Evolutionary conservation across 768 basidiomycete genomes (phyloP).

Genomic region (Xerocomellus amylosporus): DNA sequence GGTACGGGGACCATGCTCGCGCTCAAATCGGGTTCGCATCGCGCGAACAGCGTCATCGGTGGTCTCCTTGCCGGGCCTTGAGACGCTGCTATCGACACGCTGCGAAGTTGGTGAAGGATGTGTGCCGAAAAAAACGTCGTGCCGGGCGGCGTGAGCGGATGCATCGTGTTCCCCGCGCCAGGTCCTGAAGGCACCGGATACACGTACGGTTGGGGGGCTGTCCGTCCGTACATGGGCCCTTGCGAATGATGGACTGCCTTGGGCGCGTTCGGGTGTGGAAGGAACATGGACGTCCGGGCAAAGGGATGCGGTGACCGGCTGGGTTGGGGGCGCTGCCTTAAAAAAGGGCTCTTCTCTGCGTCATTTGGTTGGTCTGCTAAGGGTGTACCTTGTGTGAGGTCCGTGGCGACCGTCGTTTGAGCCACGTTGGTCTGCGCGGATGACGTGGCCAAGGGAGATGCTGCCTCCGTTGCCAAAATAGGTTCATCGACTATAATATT

Average conservation of each 20-base stretch:
- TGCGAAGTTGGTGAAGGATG: slow-evolving; percentile 27
- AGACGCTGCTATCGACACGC: background rate
- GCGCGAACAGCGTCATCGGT: slow-evolving; percentile 56
- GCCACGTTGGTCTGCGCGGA: slow-evolving; percentile 11
- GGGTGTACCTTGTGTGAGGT: slow-evolving; percentile 9
- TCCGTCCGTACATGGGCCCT: slow-evolving; percentile 61
- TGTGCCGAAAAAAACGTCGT: slow-evolving; percentile 29
- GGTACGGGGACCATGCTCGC: slow-evolving; percentile 55
- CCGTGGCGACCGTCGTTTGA: slow-evolving; percentile 15
- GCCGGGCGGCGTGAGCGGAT: slow-evolving; percentile 19
- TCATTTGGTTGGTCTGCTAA: slow-evolving; percentile 3
- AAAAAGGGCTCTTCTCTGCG: slow-evolving; percentile 19
- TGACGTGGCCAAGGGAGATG: slow-evolving; percentile 3
- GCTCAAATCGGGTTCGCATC: slow-evolving; percentile 50
- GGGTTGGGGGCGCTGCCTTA: slow-evolving; percentile 27
- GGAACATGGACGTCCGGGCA: slow-evolving; percentile 43
- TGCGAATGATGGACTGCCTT: slow-evolving; percentile 33
- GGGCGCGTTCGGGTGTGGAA: slow-evolving; percentile 56
- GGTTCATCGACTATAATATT: slow-evolving; percentile 3
- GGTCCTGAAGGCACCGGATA: slow-evolving; percentile 5
- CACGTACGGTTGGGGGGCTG: slow-evolving; percentile 17
- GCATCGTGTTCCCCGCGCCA: slow-evolving; percentile 4
- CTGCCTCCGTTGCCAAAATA: slow-evolving; percentile 10
- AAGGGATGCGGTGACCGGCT: slow-evolving; percentile 23
- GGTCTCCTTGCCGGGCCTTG: slow-evolving; percentile 25